These are phyloP conservation scores for Astathelohania contejeani DNA, from an alignment of 371 early-diverging fungal genomes.

Conservation along the genomic window DNA sequence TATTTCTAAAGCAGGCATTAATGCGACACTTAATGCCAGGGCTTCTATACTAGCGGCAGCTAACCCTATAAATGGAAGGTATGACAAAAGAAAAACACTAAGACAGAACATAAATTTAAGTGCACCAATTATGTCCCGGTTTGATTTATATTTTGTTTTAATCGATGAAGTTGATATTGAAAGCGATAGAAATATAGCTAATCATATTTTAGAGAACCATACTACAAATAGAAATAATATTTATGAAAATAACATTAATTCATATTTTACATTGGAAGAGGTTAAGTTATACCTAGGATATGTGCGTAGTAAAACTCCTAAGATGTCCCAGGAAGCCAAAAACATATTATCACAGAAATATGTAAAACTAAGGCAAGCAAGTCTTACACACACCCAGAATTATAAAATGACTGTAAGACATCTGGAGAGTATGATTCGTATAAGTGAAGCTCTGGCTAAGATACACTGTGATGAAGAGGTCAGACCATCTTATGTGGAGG, in stretches of 20 bases:
- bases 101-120: constrained; percentile 89
- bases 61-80: constrained; percentile 52
- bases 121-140: constrained; percentile 95
- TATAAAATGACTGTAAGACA: constrained; percentile 52
- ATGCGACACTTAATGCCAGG: constrained; percentile 54
- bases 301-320: constrained; percentile 36
- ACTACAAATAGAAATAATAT: not conserved
- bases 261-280: constrained; percentile 30
- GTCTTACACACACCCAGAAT: constrained; percentile 54
- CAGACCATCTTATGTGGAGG: constrained; percentile 60
- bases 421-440: constrained; percentile 52
- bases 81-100: constrained; percentile 49
- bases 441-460: constrained; percentile 54
- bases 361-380: constrained; percentile 69
- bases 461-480: constrained; percentile 43
- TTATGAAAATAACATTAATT: not conserved
- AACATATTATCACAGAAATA: constrained; percentile 66
- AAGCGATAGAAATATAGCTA: constrained; percentile 75
- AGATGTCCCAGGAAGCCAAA: constrained; percentile 63
- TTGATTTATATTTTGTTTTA: constrained; percentile 94
- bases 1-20: constrained; percentile 97
- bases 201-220: constrained; percentile 79
- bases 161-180: constrained; percentile 77
- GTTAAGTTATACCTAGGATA: constrained; percentile 42
- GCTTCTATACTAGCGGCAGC: constrained; percentile 52